Conservation (phyloP, 371 early-diverging fungal genomes). For the Nosema muscidifuracis region DNA sequence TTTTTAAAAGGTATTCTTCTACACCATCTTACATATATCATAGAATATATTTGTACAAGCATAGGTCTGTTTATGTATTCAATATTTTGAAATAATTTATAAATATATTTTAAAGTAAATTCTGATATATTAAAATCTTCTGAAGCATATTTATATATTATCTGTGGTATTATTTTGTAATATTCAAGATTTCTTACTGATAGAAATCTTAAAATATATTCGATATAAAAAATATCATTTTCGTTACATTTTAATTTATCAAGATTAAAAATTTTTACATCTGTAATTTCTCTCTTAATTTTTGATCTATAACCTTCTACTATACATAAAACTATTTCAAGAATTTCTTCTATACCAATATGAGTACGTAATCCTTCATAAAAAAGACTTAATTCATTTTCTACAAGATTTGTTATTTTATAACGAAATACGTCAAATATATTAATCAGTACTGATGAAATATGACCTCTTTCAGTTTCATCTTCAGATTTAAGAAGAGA, state of each 20-base stretch:
- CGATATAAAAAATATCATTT: neutral
- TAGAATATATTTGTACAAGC: neutral
- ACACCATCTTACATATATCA: neutral
- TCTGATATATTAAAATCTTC: neutral
- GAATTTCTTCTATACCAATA: conserved; percentile 1
- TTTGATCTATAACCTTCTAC: neutral
- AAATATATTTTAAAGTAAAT: conserved; percentile 6
- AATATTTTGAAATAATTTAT: neutral
- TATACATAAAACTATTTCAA: neutral
- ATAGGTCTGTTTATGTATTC: neutral
- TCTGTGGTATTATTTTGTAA: neutral
- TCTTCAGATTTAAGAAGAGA: conserved; percentile 4
- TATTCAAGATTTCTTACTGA: neutral
- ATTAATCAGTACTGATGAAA: neutral
- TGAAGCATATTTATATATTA: neutral
- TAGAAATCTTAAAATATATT: neutral
- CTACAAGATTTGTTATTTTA: neutral
- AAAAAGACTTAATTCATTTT: conserved; percentile 7
- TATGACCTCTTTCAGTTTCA: neutral
- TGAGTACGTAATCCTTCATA: neutral
- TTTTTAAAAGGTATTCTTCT: neutral
- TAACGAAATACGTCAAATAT: neutral
- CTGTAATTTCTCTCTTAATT: too few relatives aligned
- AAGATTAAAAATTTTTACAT: too few relatives aligned
- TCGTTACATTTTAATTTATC: neutral